Evolutionary conservation across 139 green algal species (phyloP).

Genomic region (Edaphochlamys debaryana): DNA sequence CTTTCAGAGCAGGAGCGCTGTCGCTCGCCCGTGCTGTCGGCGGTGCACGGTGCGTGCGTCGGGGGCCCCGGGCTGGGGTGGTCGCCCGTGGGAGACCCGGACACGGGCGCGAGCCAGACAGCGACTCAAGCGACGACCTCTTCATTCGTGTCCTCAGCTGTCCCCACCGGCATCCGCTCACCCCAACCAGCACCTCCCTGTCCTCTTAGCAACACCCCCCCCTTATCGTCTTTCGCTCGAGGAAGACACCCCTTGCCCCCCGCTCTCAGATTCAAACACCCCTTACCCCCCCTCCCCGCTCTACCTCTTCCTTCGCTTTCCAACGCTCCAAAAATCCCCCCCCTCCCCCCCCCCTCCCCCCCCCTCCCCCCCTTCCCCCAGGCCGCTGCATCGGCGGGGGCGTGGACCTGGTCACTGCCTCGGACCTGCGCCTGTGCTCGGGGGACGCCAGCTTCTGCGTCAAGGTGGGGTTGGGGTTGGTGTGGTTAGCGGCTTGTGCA

Average conservation of each 20-base stretch:
- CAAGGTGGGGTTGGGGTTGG: constrained; percentile 85
- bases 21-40: constrained; percentile 43
- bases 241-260: not conserved
- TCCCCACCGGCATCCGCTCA: not conserved
- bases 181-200: not conserved
- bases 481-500: too few relatives aligned
- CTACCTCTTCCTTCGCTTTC: too few relatives aligned
- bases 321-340: too few relatives aligned
- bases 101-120: too few relatives aligned
- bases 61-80: not conserved
- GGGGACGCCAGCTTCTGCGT: constrained; percentile 83
- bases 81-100: too few relatives aligned
- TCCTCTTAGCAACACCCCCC: not conserved
- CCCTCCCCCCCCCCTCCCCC: not conserved
- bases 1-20: constrained; percentile 42
- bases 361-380: constrained; percentile 9
- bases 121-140: too few relatives aligned
- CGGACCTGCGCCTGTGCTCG: constrained; percentile 84
- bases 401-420: constrained; percentile 88
- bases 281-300: too few relatives aligned
- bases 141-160: too few relatives aligned
- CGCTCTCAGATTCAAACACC: too few relatives aligned
- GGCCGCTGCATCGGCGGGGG: constrained; percentile 89
- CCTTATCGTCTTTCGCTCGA: too few relatives aligned
- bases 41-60: constrained; percentile 46